A percentile compares a stretch with the other conserved stretches of the same genome.
Conservation (phyloP, 352 stramenopile species). For the Blastocystis sp. region DNA sequence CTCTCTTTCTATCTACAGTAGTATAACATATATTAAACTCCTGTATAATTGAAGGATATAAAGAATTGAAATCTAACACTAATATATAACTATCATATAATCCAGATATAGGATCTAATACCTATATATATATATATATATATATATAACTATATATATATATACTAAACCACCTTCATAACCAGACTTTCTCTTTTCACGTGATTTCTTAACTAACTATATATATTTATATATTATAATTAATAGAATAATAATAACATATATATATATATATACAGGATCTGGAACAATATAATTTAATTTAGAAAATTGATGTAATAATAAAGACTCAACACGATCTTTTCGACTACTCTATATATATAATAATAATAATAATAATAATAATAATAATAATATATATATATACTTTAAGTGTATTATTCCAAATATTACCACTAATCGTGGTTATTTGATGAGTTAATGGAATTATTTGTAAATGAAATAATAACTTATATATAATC, state of each 20-base stretch:
- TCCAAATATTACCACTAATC: conserved; percentile 92
- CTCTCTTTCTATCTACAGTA: conserved; percentile 65
- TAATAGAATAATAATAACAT: conserved; percentile 39
- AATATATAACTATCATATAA: conserved; percentile 99
- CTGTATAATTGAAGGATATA: conserved; percentile 99
- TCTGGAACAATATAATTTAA: conserved; percentile 91
- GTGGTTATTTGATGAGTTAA: conserved; percentile 93
- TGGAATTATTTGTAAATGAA: conserved; percentile 87
- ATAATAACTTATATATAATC: too few species aligned
- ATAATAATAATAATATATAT: too few species aligned
- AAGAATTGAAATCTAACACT: conserved; percentile 97
- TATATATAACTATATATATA: too few species aligned
- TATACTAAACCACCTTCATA: conserved; percentile 95
- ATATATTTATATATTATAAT: background rate
- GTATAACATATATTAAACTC: conserved; percentile 99
- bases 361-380: too few species aligned
- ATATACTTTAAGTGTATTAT: too few species aligned
- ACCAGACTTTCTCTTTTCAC: conserved; percentile 38
- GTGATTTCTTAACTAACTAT: conserved; percentile 23
- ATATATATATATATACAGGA: conserved; percentile 57
- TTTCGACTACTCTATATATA: conserved; percentile 84
- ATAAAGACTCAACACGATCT: conserved; percentile 91
- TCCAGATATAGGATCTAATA: conserved; percentile 95
- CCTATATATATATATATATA: too few species aligned
- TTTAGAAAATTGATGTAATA: conserved; percentile 94